Evolutionary conservation across 768 basidiomycete genomes (phyloP).

Genomic region (Termitomyces titanicus): DNA sequence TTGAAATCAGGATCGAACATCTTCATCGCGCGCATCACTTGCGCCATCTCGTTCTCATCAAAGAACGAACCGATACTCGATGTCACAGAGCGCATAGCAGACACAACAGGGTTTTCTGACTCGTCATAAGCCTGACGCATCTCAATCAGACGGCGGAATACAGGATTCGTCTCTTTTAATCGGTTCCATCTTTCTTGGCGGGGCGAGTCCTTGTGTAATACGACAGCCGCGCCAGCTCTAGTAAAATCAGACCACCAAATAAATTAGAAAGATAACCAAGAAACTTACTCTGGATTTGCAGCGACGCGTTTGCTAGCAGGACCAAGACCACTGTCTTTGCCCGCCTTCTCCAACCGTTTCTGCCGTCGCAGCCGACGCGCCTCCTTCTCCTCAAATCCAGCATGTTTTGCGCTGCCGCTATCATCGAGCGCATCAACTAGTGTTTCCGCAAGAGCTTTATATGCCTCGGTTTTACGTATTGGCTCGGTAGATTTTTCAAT

Average conservation of each 20-base stretch:
- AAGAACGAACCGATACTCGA: conserved; percentile 85
- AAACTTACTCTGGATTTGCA: conserved; percentile 80
- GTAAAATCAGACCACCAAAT: background rate
- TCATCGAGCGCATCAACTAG: conserved; percentile 93
- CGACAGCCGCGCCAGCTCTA: conserved; percentile 84
- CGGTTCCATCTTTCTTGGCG: conserved; percentile 78
- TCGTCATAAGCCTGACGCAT: conserved; percentile 79
- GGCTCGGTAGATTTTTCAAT: conserved; percentile 91
- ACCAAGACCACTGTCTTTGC: conserved; percentile 59
- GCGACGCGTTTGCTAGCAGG: conserved; percentile 44
- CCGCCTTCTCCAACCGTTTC: conserved; percentile 80
- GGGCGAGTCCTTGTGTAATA: conserved; percentile 79
- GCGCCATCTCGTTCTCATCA: conserved; percentile 98
- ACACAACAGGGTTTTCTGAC: conserved; percentile 88
- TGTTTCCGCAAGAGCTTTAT: conserved; percentile 87
- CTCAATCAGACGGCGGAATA: conserved; percentile 55
- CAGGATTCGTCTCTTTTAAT: conserved; percentile 75
- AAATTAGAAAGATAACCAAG: background rate
- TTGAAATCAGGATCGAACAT: conserved; percentile 85
- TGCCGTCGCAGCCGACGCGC: conserved; percentile 79
- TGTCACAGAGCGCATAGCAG: conserved; percentile 78
- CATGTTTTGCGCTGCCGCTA: conserved; percentile 88
- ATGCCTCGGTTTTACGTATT: conserved; percentile 93
- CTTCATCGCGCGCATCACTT: conserved; percentile 85
- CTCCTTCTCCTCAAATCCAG: conserved; percentile 95